Conservation (phyloP, 768 basidiomycete species). For the Kwoniella sp. region DNA sequence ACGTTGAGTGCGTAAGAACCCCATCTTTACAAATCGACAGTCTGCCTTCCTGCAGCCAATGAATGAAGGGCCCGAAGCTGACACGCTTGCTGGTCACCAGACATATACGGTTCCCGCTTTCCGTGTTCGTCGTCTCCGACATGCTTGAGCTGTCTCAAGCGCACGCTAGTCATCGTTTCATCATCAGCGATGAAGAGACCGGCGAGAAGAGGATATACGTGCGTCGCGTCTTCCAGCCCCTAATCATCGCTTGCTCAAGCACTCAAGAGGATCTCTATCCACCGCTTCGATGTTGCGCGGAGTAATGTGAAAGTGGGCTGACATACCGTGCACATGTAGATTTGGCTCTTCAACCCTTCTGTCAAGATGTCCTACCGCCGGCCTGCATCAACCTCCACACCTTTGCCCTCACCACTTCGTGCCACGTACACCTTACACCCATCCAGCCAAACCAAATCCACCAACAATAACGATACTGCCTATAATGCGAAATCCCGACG, state of each 20-base stretch:
- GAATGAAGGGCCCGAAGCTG: no score
- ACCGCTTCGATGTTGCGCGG: neutral
- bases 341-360: conserved; percentile 94
- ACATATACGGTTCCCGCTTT: conserved; percentile 64
- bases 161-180: conserved; percentile 90
- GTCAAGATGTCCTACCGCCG: conserved; percentile 76
- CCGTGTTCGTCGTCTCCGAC: conserved; percentile 87
- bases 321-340: conserved; percentile 58
- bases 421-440: neutral
- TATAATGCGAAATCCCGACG: conserved; percentile 1
- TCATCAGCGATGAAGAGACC: conserved; percentile 82
- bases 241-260: neutral
- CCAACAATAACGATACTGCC: neutral
- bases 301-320: neutral
- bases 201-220: conserved; percentile 79
- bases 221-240: conserved; percentile 53
- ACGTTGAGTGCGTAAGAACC: conserved; percentile 63
- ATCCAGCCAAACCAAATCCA: neutral
- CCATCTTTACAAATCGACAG: neutral
- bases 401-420: conserved; percentile 61
- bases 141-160: conserved; percentile 89
- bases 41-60: no score
- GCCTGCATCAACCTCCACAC: conserved; percentile 60
- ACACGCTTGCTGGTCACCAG: conserved; percentile 57
- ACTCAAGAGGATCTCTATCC: neutral